Evolutionary conservation across 2,329 filamentous ascomycete species (phyloP).

Genomic region (Alternaria sp.): DNA sequence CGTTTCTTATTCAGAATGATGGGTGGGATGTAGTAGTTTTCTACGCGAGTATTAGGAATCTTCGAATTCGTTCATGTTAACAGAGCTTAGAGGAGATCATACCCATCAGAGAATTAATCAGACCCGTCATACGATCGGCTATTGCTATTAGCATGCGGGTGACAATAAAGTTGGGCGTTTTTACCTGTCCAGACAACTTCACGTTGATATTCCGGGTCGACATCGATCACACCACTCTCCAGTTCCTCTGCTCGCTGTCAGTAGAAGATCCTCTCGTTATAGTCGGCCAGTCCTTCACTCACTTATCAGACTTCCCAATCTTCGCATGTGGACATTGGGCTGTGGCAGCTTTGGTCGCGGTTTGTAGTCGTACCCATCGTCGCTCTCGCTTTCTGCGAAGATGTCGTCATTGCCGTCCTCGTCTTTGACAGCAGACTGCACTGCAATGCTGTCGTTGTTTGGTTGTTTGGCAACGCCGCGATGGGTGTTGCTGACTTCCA

Average conservation of each 20-base stretch:
- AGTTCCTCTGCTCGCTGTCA: slow-evolving; percentile 25
- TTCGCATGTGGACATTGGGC: slow-evolving; percentile 25
- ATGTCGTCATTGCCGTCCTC: slow-evolving; percentile 11
- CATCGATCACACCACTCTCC: slow-evolving; percentile 39
- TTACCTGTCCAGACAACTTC: slow-evolving; percentile 54
- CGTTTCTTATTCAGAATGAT: slow-evolving; percentile 55
- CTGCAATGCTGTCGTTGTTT: not conserved
- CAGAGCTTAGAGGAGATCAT: not conserved
- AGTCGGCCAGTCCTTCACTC: slow-evolving; percentile 1
- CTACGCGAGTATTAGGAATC: slow-evolving; percentile 12
- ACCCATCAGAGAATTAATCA: slow-evolving; percentile 48
- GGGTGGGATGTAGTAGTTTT: slow-evolving; percentile 55
- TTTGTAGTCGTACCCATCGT: slow-evolving; percentile 22
- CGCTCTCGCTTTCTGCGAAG: not conserved
- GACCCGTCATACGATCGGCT: slow-evolving; percentile 44
- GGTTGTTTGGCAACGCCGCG: not conserved
- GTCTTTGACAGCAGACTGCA: slow-evolving; percentile 19
- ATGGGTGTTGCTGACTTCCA: slow-evolving; percentile 16
- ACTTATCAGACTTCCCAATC: slow-evolving; percentile 35
- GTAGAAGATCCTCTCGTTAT: not conserved
- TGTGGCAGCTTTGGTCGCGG: slow-evolving; percentile 31
- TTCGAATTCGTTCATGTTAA: too few species aligned
- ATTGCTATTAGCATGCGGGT: not conserved
- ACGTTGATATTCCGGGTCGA: slow-evolving; percentile 57
- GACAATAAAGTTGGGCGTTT: not conserved